Evolutionary conservation across 345 rosid genomes (phyloP).

Genomic region (Conringia planisiliqua): DNA sequence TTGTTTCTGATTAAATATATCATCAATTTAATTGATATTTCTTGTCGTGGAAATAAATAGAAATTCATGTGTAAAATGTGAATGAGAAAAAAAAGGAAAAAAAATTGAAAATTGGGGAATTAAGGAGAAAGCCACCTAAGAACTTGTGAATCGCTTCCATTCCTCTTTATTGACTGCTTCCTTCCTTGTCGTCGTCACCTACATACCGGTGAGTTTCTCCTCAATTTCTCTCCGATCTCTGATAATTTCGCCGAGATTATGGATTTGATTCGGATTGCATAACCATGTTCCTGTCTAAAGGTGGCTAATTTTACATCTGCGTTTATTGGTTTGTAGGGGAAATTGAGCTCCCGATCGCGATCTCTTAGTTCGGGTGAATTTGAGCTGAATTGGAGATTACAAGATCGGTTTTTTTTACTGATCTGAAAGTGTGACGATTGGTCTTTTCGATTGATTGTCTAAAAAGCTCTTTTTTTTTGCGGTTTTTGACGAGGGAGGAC

Average conservation of each 20-base stretch:
- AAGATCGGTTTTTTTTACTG: constrained; percentile 14
- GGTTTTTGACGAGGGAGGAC: constrained; percentile 4
- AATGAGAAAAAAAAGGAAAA: background rate
- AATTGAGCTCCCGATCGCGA: constrained; percentile 16
- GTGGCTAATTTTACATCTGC: background rate
- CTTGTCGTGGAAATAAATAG: background rate
- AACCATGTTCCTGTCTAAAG: background rate
- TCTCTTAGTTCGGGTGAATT: background rate
- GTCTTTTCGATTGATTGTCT: background rate
- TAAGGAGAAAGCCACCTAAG: background rate
- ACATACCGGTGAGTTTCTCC: constrained; percentile 28
- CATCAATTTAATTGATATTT: constrained; percentile 16
- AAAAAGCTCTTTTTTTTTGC: background rate
- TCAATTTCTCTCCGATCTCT: constrained; percentile 17
- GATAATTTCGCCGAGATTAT: background rate
- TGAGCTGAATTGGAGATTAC: constrained; percentile 18
- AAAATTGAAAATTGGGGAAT: background rate
- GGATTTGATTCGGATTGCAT: background rate
- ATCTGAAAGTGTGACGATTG: constrained; percentile 16
- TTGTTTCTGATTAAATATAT: background rate
- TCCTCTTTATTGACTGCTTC: constrained; percentile 24
- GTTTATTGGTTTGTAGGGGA: constrained; percentile 10
- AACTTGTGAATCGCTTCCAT: constrained; percentile 7
- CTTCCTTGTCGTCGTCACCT: constrained; percentile 14
- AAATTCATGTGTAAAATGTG: constrained; percentile 21